Evolutionary conservation across 129 eudicot genomes (phyloP), one percentile per base, ranked within the genome.

Genomic region (Apium graveolens): DNA sequence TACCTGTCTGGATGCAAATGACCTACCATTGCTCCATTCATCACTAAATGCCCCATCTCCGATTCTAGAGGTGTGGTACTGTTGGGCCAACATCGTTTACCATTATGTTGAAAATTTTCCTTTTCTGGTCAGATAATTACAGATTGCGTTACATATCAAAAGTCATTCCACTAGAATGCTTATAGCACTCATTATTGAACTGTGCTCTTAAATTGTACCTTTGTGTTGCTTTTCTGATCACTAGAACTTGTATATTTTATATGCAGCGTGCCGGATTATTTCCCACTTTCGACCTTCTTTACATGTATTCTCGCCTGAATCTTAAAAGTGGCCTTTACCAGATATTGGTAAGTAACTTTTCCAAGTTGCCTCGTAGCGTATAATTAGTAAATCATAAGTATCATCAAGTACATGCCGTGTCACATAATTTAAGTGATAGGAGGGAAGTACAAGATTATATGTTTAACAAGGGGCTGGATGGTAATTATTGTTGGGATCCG

Each of bases 221-320:
- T 55, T 78, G 24, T 74, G 43, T 79, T 38, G 26, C 35, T n/a
- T 39, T 32, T 73, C 35, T 41, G 41, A 39, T 76, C 63, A 43
- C 49, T 46, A 45, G 71, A 63, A 27, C 62, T 81, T 77, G 17
- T 69, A 74, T n/a, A 48, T 35, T 74, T 62, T 79, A 63, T 83
- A 53, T 83, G 84, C 94, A 95, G 98, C 83, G 86, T 39, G 98
- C 97, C 62, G 98, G 98, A 79, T 80, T 95, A 63, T 92, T 95
- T 81, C 98, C 98, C 68, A 88, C 87, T 71, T 95, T 81, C 75
- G 98, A 95, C 82, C 94, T 90, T 74, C 77, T 95, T 74, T 86
- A 81, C 46, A 91, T 95, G 98, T 92, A 90, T 82, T 95, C 98
- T 29, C 89, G 94, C 49, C 82, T 83, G 60, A 91, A 92, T 86